A percentile compares a stretch with the other conserved stretches of the same genome.
Evolutionary conservation across 2,329 filamentous ascomycete genomes (phyloP).

Genomic region (Reticulascus tulasneorum): DNA sequence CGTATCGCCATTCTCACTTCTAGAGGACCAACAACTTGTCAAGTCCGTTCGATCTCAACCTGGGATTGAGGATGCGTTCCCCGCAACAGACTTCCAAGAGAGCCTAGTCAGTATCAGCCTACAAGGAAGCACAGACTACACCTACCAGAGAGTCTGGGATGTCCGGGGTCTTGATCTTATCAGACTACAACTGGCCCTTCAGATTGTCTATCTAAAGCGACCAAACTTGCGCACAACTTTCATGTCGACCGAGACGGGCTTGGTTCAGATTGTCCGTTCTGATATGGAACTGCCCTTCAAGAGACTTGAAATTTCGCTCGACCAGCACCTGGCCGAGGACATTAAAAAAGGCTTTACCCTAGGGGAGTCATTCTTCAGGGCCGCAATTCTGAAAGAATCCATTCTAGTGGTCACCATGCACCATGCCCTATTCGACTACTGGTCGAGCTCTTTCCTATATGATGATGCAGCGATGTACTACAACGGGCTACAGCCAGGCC

Average conservation of each 20-base stretch:
- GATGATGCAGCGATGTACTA: conserved; percentile 16
- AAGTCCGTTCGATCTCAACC: not conserved
- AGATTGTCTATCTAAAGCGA: conserved; percentile 8
- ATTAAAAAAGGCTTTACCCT: not conserved
- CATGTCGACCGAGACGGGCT: conserved; percentile 1
- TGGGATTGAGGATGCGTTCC: conserved; percentile 16
- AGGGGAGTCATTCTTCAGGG: not conserved
- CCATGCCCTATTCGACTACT: conserved; percentile 28
- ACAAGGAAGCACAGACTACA: conserved; percentile 16
- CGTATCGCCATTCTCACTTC: conserved; percentile 14
- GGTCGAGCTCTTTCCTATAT: conserved; percentile 25
- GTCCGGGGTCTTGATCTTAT: conserved; percentile 6
- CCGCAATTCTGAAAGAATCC: not conserved
- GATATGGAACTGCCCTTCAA: not conserved
- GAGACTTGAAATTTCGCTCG: not conserved
- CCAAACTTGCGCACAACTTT: conserved; percentile 17
- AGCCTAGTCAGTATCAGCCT: conserved; percentile 11
- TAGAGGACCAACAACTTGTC: not conserved
- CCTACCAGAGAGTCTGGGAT: conserved; percentile 15
- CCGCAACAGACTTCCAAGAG: conserved; percentile 20
- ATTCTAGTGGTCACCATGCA: conserved; percentile 25
- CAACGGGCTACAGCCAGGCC: not conserved
- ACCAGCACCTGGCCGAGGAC: not conserved
- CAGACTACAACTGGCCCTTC: conserved; percentile 7
- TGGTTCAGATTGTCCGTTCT: not conserved